These are phyloP conservation scores for Debaryomyces robertsiae DNA, from an alignment of 1,139 yeast genomes.

Conservation along the genomic window DNA sequence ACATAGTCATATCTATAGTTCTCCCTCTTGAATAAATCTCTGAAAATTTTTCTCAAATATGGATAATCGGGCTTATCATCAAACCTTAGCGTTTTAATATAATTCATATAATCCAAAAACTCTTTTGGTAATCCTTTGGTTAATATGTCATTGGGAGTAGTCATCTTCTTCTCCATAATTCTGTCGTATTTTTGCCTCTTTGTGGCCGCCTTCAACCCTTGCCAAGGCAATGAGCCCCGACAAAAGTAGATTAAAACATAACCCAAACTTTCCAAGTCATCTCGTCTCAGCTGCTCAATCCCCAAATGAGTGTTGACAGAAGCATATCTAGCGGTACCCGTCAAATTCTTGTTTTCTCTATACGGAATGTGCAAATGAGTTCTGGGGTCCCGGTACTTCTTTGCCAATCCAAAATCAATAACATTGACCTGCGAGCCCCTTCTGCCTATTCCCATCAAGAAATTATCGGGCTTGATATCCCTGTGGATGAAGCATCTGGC, in stretches of 20 bases:
- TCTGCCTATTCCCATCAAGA: conserved; percentile 94
- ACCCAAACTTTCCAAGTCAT: conserved; percentile 93
- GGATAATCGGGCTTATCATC: conserved; percentile 97
- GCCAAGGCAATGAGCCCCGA: conserved; percentile 98
- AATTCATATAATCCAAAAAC: conserved; percentile 84
- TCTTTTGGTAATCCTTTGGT: conserved; percentile 93
- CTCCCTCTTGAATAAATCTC: conserved; percentile 87
- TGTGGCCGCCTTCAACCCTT: conserved; percentile 95
- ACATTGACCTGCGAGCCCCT: conserved; percentile 95
- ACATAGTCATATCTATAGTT: conserved; percentile 92
- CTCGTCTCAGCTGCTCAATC: conserved; percentile 94
- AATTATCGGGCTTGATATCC: conserved; percentile 94
- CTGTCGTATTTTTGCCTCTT: conserved; percentile 96
- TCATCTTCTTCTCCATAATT: conserved; percentile 94
- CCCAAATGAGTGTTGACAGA: conserved; percentile 95
- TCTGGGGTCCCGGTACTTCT: conserved; percentile 92
- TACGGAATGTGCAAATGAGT: conserved; percentile 95
- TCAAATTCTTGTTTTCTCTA: conserved; percentile 91
- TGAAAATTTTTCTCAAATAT: conserved; percentile 82
- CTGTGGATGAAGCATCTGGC: conserved; percentile 93
- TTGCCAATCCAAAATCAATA: conserved; percentile 96
- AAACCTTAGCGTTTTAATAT: conserved; percentile 86
- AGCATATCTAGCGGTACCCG: conserved; percentile 98
- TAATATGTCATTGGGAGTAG: conserved; percentile 84
- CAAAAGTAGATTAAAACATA: conserved; percentile 93